A percentile compares a stretch with the other conserved stretches of the same genome.
phyloP scores from a whole-genome alignment of 2,329 filamentous ascomycete species.

The Seiridium cupressi region DNA sequence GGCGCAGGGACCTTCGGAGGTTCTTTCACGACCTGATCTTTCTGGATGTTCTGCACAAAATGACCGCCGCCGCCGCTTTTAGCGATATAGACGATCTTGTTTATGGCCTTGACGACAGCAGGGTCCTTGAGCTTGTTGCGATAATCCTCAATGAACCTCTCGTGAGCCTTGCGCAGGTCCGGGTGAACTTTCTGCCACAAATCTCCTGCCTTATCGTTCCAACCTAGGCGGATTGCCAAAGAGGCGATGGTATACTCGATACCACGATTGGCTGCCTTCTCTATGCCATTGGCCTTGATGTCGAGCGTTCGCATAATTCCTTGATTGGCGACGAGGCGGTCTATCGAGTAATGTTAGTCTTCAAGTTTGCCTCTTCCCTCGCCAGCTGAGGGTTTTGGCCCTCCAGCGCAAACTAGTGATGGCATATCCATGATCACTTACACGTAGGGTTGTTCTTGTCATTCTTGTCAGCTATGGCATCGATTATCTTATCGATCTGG shows the following conservation, averaged over 20 bases:
- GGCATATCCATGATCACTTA: neutral
- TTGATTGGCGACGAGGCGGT: neutral
- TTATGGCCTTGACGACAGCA: no score
- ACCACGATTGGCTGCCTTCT: neutral
- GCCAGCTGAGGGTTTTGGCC: neutral
- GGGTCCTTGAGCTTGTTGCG: no score
- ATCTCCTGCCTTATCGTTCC: neutral
- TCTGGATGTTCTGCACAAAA: no score
- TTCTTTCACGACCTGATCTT: no score
- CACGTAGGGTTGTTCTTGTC: neutral
- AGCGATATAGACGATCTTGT: no score
- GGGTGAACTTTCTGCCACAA: neutral
- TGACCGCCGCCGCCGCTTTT: no score
- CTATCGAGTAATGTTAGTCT: neutral
- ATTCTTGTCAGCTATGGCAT: neutral
- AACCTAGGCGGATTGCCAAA: neutral
- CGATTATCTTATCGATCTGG: neutral
- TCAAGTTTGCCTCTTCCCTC: neutral
- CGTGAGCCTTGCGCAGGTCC: no score
- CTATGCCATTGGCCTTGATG: neutral
- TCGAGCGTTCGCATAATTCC: neutral
- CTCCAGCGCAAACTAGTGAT: neutral
- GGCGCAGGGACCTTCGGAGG: no score
- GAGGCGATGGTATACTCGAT: neutral
- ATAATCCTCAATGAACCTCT: no score